Evolutionary conservation across 495 filamentous ascomycete genomes (phyloP).

Genomic region (Podospora australis): DNA sequence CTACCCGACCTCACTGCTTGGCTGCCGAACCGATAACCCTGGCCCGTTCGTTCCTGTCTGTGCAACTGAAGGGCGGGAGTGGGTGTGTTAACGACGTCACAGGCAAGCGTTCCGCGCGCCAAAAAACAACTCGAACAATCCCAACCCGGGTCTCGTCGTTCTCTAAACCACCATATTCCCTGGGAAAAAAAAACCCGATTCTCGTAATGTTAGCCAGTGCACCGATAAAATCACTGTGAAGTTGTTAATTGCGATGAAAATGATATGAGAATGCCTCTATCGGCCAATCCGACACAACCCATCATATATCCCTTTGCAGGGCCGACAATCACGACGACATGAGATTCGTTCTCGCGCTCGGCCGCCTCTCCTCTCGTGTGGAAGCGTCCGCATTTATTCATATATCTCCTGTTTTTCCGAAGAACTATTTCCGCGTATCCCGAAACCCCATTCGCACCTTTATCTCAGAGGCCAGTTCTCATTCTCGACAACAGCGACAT

Average conservation of each 20-base stretch:
- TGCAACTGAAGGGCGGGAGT: background rate
- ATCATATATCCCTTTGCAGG: background rate
- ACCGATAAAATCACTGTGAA: too few species aligned
- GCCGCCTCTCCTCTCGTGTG: constrained; percentile 21
- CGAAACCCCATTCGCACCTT: constrained; percentile 1
- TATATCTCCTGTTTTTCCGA: background rate
- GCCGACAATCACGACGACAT: constrained; percentile 24
- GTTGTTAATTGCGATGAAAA: background rate
- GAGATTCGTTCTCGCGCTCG: constrained; percentile 22
- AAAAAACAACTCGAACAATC: background rate
- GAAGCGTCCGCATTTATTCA: constrained; percentile 5
- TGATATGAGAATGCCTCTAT: constrained; percentile 17
- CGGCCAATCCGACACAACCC: background rate
- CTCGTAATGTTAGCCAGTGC: too few species aligned
- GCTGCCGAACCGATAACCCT: background rate
- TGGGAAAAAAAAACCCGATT: too few species aligned
- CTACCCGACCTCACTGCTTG: background rate
- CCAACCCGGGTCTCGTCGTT: background rate
- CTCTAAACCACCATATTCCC: too few species aligned
- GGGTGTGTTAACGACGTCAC: constrained; percentile 16
- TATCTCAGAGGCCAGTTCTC: background rate
- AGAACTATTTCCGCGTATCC: background rate
- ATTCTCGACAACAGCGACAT: background rate
- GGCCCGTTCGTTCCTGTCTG: background rate
- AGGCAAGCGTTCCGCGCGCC: background rate